Evolutionary conservation across 768 basidiomycete genomes (phyloP).

Genomic region (Phanerochaete carnosa): DNA sequence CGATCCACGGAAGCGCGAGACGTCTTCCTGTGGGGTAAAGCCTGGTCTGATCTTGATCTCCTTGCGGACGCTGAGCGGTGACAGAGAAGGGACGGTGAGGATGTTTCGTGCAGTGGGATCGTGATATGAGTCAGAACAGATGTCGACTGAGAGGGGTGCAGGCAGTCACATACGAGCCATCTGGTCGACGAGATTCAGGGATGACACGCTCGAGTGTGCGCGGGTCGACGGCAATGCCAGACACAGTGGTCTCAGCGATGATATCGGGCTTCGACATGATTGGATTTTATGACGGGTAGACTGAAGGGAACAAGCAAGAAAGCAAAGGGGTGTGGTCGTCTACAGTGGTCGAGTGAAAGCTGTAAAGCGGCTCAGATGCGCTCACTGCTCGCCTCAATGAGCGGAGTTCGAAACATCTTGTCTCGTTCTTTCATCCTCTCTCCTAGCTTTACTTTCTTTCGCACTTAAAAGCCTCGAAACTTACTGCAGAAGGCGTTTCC

Average conservation of each 20-base stretch:
- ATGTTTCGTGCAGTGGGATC: not conserved
- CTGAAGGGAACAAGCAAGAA: not conserved
- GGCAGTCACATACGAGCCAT: constrained; percentile 70
- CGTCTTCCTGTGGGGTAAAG: constrained; percentile 93
- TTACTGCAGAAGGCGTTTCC: not conserved
- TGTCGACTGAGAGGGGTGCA: not conserved
- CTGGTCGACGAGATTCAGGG: constrained; percentile 75
- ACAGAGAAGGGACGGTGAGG: not conserved
- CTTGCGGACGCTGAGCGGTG: constrained; percentile 66
- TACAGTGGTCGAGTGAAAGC: not conserved
- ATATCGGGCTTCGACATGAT: constrained; percentile 76
- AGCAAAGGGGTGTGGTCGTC: not conserved
- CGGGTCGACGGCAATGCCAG: constrained; percentile 86
- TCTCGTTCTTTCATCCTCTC: not conserved
- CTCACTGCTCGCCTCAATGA: not conserved
- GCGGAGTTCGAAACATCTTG: constrained; percentile 1
- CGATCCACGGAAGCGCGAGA: constrained; percentile 78
- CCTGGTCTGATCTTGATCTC: constrained; percentile 88
- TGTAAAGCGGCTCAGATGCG: not conserved
- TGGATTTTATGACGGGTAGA: not conserved
- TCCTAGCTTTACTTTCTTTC: not conserved
- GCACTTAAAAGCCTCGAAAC: not conserved
- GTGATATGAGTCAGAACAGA: not conserved
- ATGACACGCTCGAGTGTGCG: constrained; percentile 85
- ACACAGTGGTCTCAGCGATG: constrained; percentile 61